These are phyloP conservation scores for Debaryomyces psychrophilus DNA, from an alignment of 1,139 yeast species.

Conservation along the genomic window DNA sequence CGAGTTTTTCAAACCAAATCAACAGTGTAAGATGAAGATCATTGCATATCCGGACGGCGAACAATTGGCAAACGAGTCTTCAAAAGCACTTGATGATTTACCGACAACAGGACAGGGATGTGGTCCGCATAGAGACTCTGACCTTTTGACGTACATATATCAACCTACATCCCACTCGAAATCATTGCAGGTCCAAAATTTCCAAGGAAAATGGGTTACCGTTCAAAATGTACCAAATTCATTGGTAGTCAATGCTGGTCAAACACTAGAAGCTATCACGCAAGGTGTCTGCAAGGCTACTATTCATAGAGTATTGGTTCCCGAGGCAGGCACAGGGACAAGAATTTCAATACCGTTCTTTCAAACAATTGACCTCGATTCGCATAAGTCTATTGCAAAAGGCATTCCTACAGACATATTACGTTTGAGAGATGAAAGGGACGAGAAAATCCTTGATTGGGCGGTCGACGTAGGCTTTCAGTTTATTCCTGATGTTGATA, in stretches of 20 bases:
- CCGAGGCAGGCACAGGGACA: slow-evolving; percentile 55
- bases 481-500: slow-evolving; percentile 44
- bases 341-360: slow-evolving; percentile 58
- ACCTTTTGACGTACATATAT: slow-evolving; percentile 59
- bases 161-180: slow-evolving; percentile 54
- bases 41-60: slow-evolving; percentile 52
- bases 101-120: slow-evolving; percentile 61
- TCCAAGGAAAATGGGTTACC: slow-evolving; percentile 64
- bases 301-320: slow-evolving; percentile 63
- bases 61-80: slow-evolving; percentile 27
- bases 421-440: slow-evolving; percentile 38
- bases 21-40: slow-evolving; percentile 58
- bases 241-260: slow-evolving; percentile 57
- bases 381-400: slow-evolving; percentile 37
- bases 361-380: slow-evolving; percentile 54
- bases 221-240: slow-evolving; percentile 48
- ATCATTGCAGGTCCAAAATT: slow-evolving; percentile 65
- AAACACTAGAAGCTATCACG: slow-evolving; percentile 56
- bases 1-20: slow-evolving; percentile 52
- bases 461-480: slow-evolving; percentile 55
- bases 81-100: slow-evolving; percentile 40
- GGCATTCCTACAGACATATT: slow-evolving; percentile 38
- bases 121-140: slow-evolving; percentile 76
- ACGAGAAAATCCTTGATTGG: slow-evolving; percentile 40
- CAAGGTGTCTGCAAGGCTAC: slow-evolving; percentile 65